Evolutionary conservation across 2,329 filamentous ascomycete genomes (phyloP), one percentile per base, ranked within the genome.

Genomic region (Xylaria sp.): DNA sequence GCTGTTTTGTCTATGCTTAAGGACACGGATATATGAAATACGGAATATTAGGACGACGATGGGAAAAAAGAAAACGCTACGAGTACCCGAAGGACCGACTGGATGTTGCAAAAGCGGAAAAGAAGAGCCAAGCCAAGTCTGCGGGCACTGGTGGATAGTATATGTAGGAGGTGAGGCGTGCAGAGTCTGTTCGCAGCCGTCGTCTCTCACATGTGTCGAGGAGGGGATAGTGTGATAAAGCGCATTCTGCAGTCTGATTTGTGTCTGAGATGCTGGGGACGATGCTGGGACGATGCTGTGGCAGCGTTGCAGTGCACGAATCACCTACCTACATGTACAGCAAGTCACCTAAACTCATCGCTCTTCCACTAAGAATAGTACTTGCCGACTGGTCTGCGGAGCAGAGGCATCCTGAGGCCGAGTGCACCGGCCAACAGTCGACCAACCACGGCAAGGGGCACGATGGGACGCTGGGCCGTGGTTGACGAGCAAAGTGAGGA

Each of bases 31-130:
- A 72, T 72, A 71, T 52, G 69, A 64, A 67, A 71, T 69, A 74
- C 69, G 66, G 53, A 64, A 61, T 64, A 70, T 53, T 42, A 50
- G 53, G 55, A 60, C 42, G 53, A 54, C 31, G 63, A 67, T 28
- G 51, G 49, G 69, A 72, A 72, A 69, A 63, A 69, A 72, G 71
- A 68, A 60, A 50, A 60, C 60, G 71, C 66, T 71, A 70, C 69
- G 53, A 66, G 69, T 57, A 65, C 55, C 67, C 70, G 67, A 69
- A 62, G 63, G 66, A 71, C 57, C 67, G 66, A 64, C 65, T 69
- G 63, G 66, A 72, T 66, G 70, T 69, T 71, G 74, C 74, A 71
- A 75, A 75, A 71, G 66, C 63, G 69, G 69, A 65, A 66, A 73
- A 68, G 68, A 63, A 37, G 57, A 68, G 67, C 66, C 63, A 62